Conservation (phyloP, 106 monocot genomes). For the Posidonia australis region DNA sequence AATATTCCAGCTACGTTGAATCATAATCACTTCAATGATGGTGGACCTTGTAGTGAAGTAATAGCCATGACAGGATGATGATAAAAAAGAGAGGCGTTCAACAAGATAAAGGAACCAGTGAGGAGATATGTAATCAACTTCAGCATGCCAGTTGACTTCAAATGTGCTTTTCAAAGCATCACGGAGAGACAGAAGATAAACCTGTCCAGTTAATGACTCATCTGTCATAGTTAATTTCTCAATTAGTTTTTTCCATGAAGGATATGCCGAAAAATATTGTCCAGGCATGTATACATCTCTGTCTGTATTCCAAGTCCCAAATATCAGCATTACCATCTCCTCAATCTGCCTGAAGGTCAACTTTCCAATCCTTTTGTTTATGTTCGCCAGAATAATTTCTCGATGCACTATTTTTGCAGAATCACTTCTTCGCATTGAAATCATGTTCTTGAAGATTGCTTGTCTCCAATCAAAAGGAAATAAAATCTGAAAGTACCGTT, state of each 20-base stretch:
- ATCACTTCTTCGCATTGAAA: constrained; percentile 8
- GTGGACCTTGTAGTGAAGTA: constrained; percentile 18
- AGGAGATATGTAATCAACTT: constrained; percentile 29
- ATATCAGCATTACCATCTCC: constrained; percentile 24
- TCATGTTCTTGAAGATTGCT: background rate
- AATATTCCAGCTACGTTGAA: background rate
- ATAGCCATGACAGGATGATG: constrained; percentile 13
- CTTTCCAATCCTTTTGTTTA: background rate
- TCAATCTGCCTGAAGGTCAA: constrained; percentile 32
- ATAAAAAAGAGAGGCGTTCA: constrained; percentile 22
- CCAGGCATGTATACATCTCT: constrained; percentile 2
- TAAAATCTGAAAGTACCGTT: constrained; percentile 12
- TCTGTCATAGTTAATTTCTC: background rate
- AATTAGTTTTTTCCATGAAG: constrained; percentile 21
- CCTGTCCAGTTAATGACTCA: background rate
- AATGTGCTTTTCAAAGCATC: constrained; percentile 17
- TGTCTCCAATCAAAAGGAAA: constrained; percentile 21
- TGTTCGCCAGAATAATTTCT: constrained; percentile 2
- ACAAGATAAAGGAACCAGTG: constrained; percentile 35
- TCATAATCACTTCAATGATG: constrained; percentile 13
- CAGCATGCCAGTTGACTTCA: constrained; percentile 8
- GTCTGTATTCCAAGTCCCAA: constrained; percentile 12
- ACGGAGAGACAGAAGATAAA: background rate
- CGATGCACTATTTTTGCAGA: constrained; percentile 10
- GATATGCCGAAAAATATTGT: background rate